Evolutionary conservation across 441 rosid genomes (phyloP).

Genomic region (Croton laevigatus): DNA sequence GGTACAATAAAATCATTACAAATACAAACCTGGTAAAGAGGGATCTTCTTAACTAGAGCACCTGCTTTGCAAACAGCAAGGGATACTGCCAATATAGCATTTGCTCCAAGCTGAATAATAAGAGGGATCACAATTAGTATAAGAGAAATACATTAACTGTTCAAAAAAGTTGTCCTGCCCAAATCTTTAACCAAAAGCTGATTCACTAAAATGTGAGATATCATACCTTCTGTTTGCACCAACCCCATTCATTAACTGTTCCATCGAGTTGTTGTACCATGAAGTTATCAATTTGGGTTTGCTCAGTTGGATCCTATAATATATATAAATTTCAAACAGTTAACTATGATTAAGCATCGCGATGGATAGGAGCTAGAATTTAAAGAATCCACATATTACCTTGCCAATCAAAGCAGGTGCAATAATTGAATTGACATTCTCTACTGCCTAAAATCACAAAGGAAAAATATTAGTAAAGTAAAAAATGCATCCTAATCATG

Average conservation of each 20-base stretch:
- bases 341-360: neutral
- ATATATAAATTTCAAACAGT: neutral
- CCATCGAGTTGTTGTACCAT: slow-evolving; percentile 96
- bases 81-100: slow-evolving; percentile 90
- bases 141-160: neutral
- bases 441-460: slow-evolving; percentile 57
- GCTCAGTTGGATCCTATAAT: slow-evolving; percentile 82
- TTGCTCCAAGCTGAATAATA: slow-evolving; percentile 80
- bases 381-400: slow-evolving; percentile 29
- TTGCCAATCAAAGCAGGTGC: slow-evolving; percentile 89
- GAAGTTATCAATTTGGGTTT: slow-evolving; percentile 68
- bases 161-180: neutral
- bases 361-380: neutral
- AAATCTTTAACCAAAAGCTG: neutral
- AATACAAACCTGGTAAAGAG: slow-evolving; percentile 75
- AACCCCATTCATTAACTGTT: slow-evolving; percentile 97
- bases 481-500: neutral
- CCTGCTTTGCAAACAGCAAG: slow-evolving; percentile 98
- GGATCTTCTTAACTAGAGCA: slow-evolving; percentile 62
- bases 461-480: neutral
- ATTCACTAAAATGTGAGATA: neutral
- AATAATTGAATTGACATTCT: slow-evolving; percentile 70
- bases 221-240: slow-evolving; percentile 95
- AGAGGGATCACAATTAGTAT: neutral
- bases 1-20: neutral